Percentiles rank a stretch among this genome's conserved stretches.
These are phyloP conservation scores for Ailanthus altissimus DNA, from an alignment of 345 rosid genomes.

Conservation along the genomic window DNA sequence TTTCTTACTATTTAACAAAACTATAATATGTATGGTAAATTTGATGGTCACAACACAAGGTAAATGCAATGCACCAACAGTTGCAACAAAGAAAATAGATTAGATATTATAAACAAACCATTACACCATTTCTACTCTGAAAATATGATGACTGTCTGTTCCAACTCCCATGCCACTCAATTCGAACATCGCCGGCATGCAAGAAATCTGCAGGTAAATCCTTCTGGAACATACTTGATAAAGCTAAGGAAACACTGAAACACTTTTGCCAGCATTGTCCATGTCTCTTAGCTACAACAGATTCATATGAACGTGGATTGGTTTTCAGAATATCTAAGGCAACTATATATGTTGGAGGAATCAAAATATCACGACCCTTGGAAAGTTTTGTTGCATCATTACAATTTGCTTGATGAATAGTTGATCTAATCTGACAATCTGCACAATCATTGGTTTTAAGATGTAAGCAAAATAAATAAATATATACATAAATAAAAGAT, in stretches of 20 bases:
- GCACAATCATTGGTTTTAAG: constrained; percentile 34
- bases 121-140: constrained; percentile 53
- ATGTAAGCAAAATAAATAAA: constrained; percentile 16
- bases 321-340: constrained; percentile 72
- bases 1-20: background rate
- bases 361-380: constrained; percentile 32
- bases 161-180: constrained; percentile 61
- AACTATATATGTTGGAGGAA: constrained; percentile 73
- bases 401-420: constrained; percentile 31
- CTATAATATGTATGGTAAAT: background rate
- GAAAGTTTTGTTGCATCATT: constrained; percentile 33
- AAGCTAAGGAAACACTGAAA: constrained; percentile 65
- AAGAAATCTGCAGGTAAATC: constrained; percentile 47
- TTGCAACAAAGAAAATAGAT: constrained; percentile 7
- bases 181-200: constrained; percentile 60
- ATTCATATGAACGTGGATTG: constrained; percentile 44
- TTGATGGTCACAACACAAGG: background rate
- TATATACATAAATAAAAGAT: background rate
- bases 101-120: constrained; percentile 62
- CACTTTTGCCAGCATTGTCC: constrained; percentile 70
- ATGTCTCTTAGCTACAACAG: constrained; percentile 50
- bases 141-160: constrained; percentile 62
- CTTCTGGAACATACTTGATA: constrained; percentile 53
- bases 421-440: constrained; percentile 50
- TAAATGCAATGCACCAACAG: constrained; percentile 5